Evolutionary conservation across 306 rosid genomes (phyloP), one percentile per base, ranked within the genome.

Genomic region (Purshia tridentata): DNA sequence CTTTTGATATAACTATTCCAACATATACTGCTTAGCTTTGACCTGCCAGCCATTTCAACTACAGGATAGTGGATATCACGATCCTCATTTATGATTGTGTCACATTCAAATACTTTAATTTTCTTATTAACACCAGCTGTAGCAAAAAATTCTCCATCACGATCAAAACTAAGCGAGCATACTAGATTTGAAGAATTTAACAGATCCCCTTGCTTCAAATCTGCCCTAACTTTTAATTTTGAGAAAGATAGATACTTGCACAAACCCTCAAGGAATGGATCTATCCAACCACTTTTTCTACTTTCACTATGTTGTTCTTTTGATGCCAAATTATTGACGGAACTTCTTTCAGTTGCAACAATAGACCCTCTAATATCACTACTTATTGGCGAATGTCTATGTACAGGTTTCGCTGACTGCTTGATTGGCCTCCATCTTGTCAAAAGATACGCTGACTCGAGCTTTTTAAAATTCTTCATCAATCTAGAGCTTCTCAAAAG

Each of bases 1-100:
- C 98, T 87, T 80, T 95, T 95, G 84, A 95, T 95, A 76, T 95
- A 95, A 68, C 92, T 80, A 74, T 95, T 95, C 99, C 99, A 95
- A 83, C 96, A 95, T 71, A 91, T 72, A 81, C 92, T 91, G 87
- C 99, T 95, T 75, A 95, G 83, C 86, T 81, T 95, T 46, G 99
- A 91, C 78, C 86, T 84, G 85, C 90, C 81, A 73, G 82, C 92
- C 90, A 95, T 88, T 87, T 95, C 99, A 80, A 91, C 96, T 19
- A 95, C 93, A 1, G 98, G 99, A 84, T 95, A 95, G 82, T 95
- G 98, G 64, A 95, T 90, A 83, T 91, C 96, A 49, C 93, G 95
- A 68, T 87, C 95, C 84, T 91, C 96, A 6, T 88, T 90, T 54
- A 90, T 80, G 75, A 90, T 87, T 12, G 93, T 13, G 57, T 95